Base-by-base conservation (phyloP, 345 rosid species). In the Sisymbrium irio region DNA sequence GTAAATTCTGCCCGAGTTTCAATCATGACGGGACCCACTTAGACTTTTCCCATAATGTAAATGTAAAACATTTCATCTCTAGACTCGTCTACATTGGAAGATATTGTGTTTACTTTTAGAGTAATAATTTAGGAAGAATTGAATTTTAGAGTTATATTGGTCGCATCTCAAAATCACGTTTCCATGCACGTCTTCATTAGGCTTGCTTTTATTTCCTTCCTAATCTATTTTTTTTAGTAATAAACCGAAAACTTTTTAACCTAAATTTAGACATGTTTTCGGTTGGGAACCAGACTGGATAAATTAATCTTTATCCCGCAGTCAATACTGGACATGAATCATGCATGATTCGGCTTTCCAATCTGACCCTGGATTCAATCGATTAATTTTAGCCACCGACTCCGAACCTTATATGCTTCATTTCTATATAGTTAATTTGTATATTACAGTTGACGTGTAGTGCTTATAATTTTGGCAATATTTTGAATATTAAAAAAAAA, bases 131-230 rank as follows among this genome's bases (percentile, higher is more conserved):
- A 62, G 17, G 5, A 41, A 55, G 33, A 62, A 14, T 15, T 40
- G 17, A 0, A 13, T 41, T 22, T 55, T 37, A 32, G 15, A 33
- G 35, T 9, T 57, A 32, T 41, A 33, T 17, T 44, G 39, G 59
- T 27, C 37, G 40, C 51, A 36, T 15, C 71, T 73, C 65, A 45
- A 73, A 37, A 73, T 56, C 71, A 56, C 62, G 72, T 65, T 65
- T 74, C 33, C 72, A 65, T 73, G 77, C 59, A 64, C 71, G 40
- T 51, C 46, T 53, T 53, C 47, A 14, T 33, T 59, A 45, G 7
- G 8, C 47, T 45, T 70, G 63, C 27, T 58, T 58, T 17, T 27
- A 33, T 12, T 17, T 41, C 9, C 3, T 10, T 22, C 25, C 25
- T 22, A 22, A 22, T 1, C 25, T 22, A 22, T 22, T 22, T 37